These are phyloP conservation scores for Pulveroboletus sp. DNA, from an alignment of 768 basidiomycete species.

Conservation along the genomic window DNA sequence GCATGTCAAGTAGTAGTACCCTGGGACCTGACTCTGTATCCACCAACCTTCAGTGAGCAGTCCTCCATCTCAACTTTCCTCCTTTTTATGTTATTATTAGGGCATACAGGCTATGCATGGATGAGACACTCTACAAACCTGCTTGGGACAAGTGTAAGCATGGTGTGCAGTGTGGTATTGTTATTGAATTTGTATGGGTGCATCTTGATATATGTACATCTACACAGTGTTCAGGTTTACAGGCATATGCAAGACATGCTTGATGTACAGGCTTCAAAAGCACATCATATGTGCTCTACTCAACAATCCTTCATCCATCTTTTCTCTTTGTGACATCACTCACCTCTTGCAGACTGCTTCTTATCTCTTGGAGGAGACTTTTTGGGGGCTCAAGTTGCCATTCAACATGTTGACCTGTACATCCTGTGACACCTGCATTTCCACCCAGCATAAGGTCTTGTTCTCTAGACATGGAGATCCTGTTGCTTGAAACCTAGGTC, in stretches of 20 bases:
- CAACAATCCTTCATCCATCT: conserved; percentile 24
- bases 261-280: conserved; percentile 70
- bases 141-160: conserved; percentile 86
- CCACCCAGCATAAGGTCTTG: background rate
- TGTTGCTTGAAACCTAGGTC: conserved; percentile 71
- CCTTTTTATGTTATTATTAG: conserved; percentile 85
- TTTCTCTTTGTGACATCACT: conserved; percentile 25
- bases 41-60: conserved; percentile 46
- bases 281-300: conserved; percentile 49
- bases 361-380: conserved; percentile 42
- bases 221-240: background rate
- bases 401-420: conserved; percentile 69
- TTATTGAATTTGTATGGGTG: conserved; percentile 72
- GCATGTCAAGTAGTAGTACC: too few relatives aligned
- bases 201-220: conserved; percentile 15
- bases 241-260: conserved; percentile 42
- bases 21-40: conserved; percentile 44
- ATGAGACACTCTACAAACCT: conserved; percentile 62
- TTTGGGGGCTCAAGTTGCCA: conserved; percentile 64
- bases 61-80: conserved; percentile 64
- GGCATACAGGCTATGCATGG: conserved; percentile 75
- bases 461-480: conserved; percentile 61
- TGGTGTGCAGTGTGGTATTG: conserved; percentile 63
- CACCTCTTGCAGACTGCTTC: conserved; percentile 27
- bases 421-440: conserved; percentile 8